These are phyloP conservation scores for Rhinocladiella similis DNA, from an alignment of 2,329 filamentous ascomycete genomes.

Conservation along the genomic window DNA sequence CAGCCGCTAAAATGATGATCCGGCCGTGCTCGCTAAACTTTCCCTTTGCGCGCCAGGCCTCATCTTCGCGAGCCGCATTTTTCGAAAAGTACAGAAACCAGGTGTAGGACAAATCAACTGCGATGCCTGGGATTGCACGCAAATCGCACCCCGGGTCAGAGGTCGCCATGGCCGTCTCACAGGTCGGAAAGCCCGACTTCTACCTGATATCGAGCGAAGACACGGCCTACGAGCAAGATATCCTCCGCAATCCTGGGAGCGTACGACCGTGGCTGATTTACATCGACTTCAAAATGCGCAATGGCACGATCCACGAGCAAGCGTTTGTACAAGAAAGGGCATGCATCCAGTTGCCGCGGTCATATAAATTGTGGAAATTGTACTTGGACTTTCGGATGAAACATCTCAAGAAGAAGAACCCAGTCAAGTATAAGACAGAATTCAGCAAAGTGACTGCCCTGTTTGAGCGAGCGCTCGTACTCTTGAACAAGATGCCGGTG, in stretches of 20 bases:
- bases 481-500: conserved; percentile 97
- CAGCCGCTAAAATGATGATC: conserved; percentile 16
- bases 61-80: background rate
- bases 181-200: conserved; percentile 24
- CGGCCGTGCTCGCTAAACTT: conserved; percentile 2
- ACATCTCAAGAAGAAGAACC: conserved; percentile 79
- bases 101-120: background rate
- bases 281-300: conserved; percentile 83
- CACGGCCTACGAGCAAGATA: conserved; percentile 93
- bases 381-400: conserved; percentile 83
- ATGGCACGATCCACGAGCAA: conserved; percentile 83
- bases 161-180: conserved; percentile 15
- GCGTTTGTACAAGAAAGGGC: conserved; percentile 88
- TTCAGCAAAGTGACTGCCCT: conserved; percentile 92
- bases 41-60: background rate
- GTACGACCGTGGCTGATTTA: conserved; percentile 96
- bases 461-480: conserved; percentile 86
- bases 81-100: background rate
- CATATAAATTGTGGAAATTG: conserved; percentile 98
- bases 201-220: conserved; percentile 69
- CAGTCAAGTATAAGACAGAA: conserved; percentile 74
- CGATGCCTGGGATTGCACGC: conserved; percentile 25
- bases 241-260: conserved; percentile 79
- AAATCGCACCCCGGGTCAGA: conserved; percentile 5
- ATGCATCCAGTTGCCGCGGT: conserved; percentile 83